These are phyloP conservation scores for Sporothrix brunneoviolacea DNA, from an alignment of 2,329 filamentous ascomycete genomes.

Conservation along the genomic window DNA sequence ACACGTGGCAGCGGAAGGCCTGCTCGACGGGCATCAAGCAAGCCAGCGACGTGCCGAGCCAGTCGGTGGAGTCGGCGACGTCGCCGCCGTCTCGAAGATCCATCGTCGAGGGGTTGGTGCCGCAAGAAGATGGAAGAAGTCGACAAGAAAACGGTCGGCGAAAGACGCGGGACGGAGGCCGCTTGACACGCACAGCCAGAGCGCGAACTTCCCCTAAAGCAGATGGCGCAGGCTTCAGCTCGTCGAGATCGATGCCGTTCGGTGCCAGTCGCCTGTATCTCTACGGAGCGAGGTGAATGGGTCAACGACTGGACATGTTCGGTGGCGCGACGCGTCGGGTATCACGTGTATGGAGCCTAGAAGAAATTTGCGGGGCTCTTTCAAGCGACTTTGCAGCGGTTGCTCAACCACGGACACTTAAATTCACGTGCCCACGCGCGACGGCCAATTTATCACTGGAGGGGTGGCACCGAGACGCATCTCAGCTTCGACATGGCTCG, in stretches of 20 bases:
- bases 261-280: too few relatives aligned
- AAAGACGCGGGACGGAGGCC: too few relatives aligned
- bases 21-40: constrained; percentile 68
- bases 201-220: too few relatives aligned
- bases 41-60: constrained; percentile 64
- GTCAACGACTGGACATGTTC: not conserved
- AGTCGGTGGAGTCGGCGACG: constrained; percentile 76
- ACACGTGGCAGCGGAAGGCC: constrained; percentile 87
- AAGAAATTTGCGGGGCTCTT: constrained; percentile 5
- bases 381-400: not conserved
- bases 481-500: not conserved
- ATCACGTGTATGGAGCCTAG: not conserved
- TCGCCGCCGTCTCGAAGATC: constrained; percentile 24
- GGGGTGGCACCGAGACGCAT: not conserved
- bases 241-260: too few relatives aligned
- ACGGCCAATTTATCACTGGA: not conserved
- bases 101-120: constrained; percentile 4
- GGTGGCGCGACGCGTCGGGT: constrained; percentile 10
- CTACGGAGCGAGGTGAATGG: too few relatives aligned
- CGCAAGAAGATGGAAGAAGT: not conserved
- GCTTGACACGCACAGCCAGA: too few relatives aligned
- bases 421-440: constrained; percentile 19
- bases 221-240: too few relatives aligned
- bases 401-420: not conserved
- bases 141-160: too few relatives aligned